Evolutionary conservation across 148 eudicot genomes (phyloP).

Genomic region (Vaccinium darrowii): DNA sequence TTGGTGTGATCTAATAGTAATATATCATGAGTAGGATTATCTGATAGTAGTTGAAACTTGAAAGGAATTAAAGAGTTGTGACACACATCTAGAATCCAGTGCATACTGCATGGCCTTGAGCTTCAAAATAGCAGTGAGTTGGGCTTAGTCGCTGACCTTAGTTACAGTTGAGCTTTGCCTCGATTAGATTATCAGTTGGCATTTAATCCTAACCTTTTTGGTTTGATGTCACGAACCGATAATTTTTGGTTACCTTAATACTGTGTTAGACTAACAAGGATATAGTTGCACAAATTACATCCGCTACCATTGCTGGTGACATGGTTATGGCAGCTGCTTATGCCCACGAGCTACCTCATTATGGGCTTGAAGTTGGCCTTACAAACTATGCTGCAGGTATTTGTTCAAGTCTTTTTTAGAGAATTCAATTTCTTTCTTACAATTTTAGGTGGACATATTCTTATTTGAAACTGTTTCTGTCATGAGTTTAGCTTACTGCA

Average conservation of each 20-base stretch:
- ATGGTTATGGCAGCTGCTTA: constrained; percentile 67
- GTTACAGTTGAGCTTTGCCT: neutral
- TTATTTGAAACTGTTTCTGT: neutral
- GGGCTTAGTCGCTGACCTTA: neutral
- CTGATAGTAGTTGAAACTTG: neutral
- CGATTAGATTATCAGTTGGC: neutral
- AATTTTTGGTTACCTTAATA: constrained; percentile 30
- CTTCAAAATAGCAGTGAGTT: neutral
- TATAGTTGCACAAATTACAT: constrained; percentile 58
- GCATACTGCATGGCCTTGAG: neutral
- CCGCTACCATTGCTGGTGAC: constrained; percentile 74
- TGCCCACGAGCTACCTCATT: constrained; percentile 74
- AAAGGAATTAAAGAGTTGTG: neutral
- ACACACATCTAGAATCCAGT: neutral
- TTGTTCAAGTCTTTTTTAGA: neutral
- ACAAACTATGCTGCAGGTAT: constrained; percentile 82
- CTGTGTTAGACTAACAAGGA: constrained; percentile 66
- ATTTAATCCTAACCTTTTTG: neutral
- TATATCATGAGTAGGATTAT: neutral
- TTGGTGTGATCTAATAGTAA: neutral
- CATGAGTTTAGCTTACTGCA: constrained; percentile 54
- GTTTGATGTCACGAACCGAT: neutral
- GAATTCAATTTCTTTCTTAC: neutral
- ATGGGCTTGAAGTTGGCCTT: constrained; percentile 73
- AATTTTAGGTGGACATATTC: neutral